phyloP scores from a whole-genome alignment of 345 rosid genomes.

The Bruguiera gymnorhiza region DNA sequence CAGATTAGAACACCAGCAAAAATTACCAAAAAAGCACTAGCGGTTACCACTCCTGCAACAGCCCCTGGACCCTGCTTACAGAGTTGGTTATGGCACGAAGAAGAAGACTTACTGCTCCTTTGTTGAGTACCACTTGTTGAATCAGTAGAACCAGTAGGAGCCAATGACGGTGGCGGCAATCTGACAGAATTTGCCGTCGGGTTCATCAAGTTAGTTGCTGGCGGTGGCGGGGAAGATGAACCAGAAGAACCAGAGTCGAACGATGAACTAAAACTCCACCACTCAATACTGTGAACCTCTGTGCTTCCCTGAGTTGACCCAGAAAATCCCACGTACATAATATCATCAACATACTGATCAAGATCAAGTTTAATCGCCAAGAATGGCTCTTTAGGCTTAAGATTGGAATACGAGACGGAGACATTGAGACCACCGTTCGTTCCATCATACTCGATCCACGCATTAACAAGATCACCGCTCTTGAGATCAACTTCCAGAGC shows the following conservation, averaged over 20 bases:
- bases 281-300: slow-evolving; percentile 83
- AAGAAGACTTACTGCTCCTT: slow-evolving; percentile 37
- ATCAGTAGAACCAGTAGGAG: slow-evolving; percentile 38
- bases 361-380: slow-evolving; percentile 62
- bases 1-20: slow-evolving; percentile 72
- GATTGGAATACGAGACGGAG: slow-evolving; percentile 76
- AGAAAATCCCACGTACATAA: slow-evolving; percentile 95
- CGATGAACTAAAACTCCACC: slow-evolving; percentile 92
- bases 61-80: slow-evolving; percentile 88
- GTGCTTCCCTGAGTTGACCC: slow-evolving; percentile 99
- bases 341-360: slow-evolving; percentile 68
- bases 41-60: slow-evolving; percentile 92
- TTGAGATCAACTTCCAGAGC: slow-evolving; percentile 72
- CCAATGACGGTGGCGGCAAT: slow-evolving; percentile 61
- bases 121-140: slow-evolving; percentile 27
- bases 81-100: slow-evolving; percentile 77
- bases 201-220: slow-evolving; percentile 54
- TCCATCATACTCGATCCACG: slow-evolving; percentile 85
- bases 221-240: slow-evolving; percentile 57
- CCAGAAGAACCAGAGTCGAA: slow-evolving; percentile 43
- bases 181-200: slow-evolving; percentile 62
- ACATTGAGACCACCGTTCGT: slow-evolving; percentile 39
- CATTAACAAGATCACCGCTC: slow-evolving; percentile 79
- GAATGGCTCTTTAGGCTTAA: slow-evolving; percentile 72
- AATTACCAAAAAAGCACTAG: slow-evolving; percentile 80